phyloP scores from a whole-genome alignment of 306 rosid genomes.

The Trifolium dubium region DNA sequence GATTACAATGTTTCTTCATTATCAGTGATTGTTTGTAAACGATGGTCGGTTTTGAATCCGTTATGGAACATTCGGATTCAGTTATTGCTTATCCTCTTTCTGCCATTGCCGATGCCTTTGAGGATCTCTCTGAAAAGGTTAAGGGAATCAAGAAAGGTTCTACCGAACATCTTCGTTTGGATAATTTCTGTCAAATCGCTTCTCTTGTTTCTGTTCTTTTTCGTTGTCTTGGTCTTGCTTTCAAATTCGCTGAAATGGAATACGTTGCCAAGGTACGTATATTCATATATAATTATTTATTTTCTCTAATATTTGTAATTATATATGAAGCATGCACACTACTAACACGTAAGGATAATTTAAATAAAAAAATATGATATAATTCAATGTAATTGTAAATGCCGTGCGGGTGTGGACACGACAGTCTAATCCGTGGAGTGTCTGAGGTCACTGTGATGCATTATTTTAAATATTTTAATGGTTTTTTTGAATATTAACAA shows the following conservation, averaged over 20 bases:
- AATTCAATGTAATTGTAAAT: too few relatives aligned
- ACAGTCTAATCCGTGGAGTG: too few relatives aligned
- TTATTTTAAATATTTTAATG: neutral
- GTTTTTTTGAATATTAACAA: neutral
- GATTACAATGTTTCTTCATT: neutral
- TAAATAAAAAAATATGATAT: too few relatives aligned
- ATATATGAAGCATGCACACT: too few relatives aligned
- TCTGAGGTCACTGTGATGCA: neutral
- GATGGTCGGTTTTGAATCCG: slow-evolving; percentile 35
- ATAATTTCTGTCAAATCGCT: slow-evolving; percentile 65
- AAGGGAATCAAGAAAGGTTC: slow-evolving; percentile 15
- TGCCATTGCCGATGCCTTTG: slow-evolving; percentile 76
- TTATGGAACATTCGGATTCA: slow-evolving; percentile 33
- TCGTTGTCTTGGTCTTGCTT: slow-evolving; percentile 82
- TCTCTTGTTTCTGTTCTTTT: slow-evolving; percentile 76
- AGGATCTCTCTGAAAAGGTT: slow-evolving; percentile 49
- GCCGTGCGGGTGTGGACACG: too few relatives aligned
- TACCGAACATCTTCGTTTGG: slow-evolving; percentile 49
- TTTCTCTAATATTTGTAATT: too few relatives aligned
- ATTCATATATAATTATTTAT: neutral
- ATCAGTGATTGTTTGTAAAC: neutral
- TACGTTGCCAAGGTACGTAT: slow-evolving; percentile 74
- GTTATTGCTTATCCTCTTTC: slow-evolving; percentile 58
- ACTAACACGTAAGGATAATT: too few relatives aligned
- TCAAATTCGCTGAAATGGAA: slow-evolving; percentile 94